phyloP scores from a whole-genome alignment of 768 basidiomycete genomes.

The Boletus bicolor region DNA sequence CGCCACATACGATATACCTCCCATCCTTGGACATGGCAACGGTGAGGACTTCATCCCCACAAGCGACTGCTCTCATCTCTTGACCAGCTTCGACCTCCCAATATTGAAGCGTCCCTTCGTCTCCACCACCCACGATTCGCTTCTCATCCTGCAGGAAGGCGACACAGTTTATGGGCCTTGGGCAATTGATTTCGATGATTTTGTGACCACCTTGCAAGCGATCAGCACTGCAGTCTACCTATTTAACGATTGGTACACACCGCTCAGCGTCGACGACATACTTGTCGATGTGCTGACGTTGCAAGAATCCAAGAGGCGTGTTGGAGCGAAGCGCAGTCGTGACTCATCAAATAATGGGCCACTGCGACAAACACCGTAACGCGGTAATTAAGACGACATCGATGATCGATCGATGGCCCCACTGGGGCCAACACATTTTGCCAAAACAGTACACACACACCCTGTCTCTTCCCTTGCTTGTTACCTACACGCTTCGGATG shows the following conservation, averaged over 20 bases:
- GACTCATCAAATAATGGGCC: too few relatives aligned
- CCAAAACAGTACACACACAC: too few relatives aligned
- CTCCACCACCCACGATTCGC: constrained; percentile 6
- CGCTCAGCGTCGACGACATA: not conserved
- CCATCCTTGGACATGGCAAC: constrained; percentile 10
- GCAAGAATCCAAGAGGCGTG: not conserved
- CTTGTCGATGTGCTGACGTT: not conserved
- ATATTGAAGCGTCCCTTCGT: constrained; percentile 7
- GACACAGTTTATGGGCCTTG: constrained; percentile 7
- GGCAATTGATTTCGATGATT: constrained; percentile 6
- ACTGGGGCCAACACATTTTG: too few relatives aligned
- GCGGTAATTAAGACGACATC: too few relatives aligned
- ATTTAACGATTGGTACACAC: not conserved
- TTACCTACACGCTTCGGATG: too few relatives aligned
- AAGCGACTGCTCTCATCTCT: not conserved
- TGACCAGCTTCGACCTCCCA: constrained; percentile 6
- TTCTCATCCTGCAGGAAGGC: constrained; percentile 4
- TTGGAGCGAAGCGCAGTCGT: too few relatives aligned
- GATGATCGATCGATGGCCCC: too few relatives aligned
- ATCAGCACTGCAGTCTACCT: not conserved
- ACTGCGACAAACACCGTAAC: too few relatives aligned
- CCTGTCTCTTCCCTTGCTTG: too few relatives aligned
- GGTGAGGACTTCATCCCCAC: constrained; percentile 9
- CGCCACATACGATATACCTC: constrained; percentile 10
- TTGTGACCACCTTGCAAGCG: not conserved